Evolutionary conservation across 805 yeast species (phyloP), one percentile per base, ranked within the genome.

Genomic region (Komagataella ulmi): DNA sequence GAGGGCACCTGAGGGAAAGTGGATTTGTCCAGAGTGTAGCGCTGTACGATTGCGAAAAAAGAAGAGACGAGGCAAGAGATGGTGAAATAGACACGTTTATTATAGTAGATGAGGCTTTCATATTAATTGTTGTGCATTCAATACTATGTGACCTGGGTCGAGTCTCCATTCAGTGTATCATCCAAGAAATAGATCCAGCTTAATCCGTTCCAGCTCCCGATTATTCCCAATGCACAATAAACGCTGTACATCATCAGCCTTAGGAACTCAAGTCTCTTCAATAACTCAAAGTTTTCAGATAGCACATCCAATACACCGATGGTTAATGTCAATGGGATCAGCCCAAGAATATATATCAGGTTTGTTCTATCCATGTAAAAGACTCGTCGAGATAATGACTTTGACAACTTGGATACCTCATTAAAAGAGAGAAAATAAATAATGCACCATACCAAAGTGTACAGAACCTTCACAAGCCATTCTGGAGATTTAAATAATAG

Each of bases 21-120:
- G 99, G 99, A 90, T 81, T 64, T 91, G 99, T 69, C 88, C 96
- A 0, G 85, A 83, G 51, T 90, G 98, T 71, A 63, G 61, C 40
- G 60, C 54, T 45, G 55, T 55, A 45, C 45, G 51, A 50, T 46
- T 52, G 17, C 23, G 24, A 8, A 54, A 18, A 54, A 59, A 30
- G 55, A 57, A 46, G 57, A 57, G 50, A 53, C 54, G 47, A 48
- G 53, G 49, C 52, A 58, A 10, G 48, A 45, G 21, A 36, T 23
- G 49, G 44, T 48, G 43, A 46, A 12, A n/a, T 7, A 2, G n/a
- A 17, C 12, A 19, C n/a, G 46, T 44, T 7, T 14, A 19, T 44
- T 17, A 44, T 44, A 8, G 18, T 19, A 17, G 14, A 7, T 4
- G n/a, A 12, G 46, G 12, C 12, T 8, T 12, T 17, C 23, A 17